Percentiles rank a stretch among this genome's conserved stretches.
Evolutionary conservation across 1,284 basidiomycete genomes (phyloP).

Genomic region (Ceraceosorus bombacis): DNA sequence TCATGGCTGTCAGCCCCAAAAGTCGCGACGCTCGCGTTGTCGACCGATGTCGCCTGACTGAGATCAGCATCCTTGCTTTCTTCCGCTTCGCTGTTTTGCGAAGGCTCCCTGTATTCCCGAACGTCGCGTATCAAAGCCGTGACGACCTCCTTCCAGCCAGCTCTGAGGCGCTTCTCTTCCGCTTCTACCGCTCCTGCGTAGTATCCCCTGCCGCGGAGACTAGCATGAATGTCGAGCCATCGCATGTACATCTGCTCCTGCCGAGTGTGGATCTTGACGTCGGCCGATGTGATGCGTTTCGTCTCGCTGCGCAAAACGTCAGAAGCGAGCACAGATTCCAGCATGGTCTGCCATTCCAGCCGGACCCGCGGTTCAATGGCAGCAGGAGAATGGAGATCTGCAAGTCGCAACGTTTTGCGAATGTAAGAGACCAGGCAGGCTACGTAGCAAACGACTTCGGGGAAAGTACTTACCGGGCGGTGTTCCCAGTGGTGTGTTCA

Average conservation of each 20-base stretch:
- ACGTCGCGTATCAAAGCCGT: slow-evolving; percentile 78
- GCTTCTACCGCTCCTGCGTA: slow-evolving; percentile 62
- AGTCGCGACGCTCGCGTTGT: slow-evolving; percentile 6
- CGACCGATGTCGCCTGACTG: slow-evolving; percentile 5
- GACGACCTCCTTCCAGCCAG: slow-evolving; percentile 69
- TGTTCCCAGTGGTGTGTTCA: slow-evolving; percentile 13
- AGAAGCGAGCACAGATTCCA: slow-evolving; percentile 42
- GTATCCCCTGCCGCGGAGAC: slow-evolving; percentile 58
- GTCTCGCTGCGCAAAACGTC: slow-evolving; percentile 47
- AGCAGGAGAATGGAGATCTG: slow-evolving; percentile 21
- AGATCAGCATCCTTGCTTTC: slow-evolving; percentile 6
- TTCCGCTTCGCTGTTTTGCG: background rate
- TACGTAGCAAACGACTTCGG: background rate
- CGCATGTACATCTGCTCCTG: slow-evolving; percentile 51
- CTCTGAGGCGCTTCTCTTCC: slow-evolving; percentile 72
- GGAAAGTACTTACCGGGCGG: background rate
- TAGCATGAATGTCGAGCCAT: slow-evolving; percentile 88
- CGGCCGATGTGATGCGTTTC: slow-evolving; percentile 49
- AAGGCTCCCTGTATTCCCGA: slow-evolving; percentile 48
- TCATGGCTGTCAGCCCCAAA: slow-evolving; percentile 7
- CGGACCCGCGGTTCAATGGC: slow-evolving; percentile 32
- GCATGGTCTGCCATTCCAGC: slow-evolving; percentile 48
- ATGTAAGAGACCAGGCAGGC: slow-evolving; percentile 2
- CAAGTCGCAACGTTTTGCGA: slow-evolving; percentile 8
- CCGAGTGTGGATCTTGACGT: slow-evolving; percentile 34